Conservation (phyloP, 2,329 filamentous ascomycete species). For the Pseudogymnoascus sp. region DNA sequence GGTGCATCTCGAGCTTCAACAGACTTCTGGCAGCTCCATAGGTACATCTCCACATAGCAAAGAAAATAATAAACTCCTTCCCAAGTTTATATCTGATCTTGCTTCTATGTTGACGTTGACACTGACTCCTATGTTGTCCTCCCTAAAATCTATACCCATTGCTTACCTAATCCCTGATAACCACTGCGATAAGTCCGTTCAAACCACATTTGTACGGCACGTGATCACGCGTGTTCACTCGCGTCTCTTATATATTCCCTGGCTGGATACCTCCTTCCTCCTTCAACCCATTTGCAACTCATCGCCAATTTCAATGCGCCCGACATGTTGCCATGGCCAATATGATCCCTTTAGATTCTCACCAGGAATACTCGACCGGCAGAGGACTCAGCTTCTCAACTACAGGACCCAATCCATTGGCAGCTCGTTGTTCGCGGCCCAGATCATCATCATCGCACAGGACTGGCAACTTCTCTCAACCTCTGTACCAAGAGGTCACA, state of each 20-base stretch:
- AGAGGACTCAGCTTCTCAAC: slow-evolving; percentile 16
- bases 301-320: slow-evolving; percentile 1
- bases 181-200: not conserved
- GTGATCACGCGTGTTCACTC: not conserved
- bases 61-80: not conserved
- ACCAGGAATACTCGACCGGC: slow-evolving; percentile 12
- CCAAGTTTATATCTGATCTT: not conserved
- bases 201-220: not conserved
- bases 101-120: not conserved
- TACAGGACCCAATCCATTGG: slow-evolving; percentile 21
- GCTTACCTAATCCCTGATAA: not conserved
- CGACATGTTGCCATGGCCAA: not conserved
- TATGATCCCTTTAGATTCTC: not conserved
- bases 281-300: not conserved
- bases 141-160: not conserved
- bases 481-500: slow-evolving; percentile 26
- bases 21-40: not conserved
- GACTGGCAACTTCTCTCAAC: slow-evolving; percentile 40
- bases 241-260: not conserved
- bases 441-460: slow-evolving; percentile 18
- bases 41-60: not conserved
- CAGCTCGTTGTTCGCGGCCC: slow-evolving; percentile 17
- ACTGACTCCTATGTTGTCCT: not conserved
- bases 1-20: not conserved
- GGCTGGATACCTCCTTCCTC: not conserved